Percentiles rank a stretch among this genome's conserved stretches.
Evolutionary conservation across 352 stramenopile species (phyloP).

Genomic region (Phytopythium kandeliae): DNA sequence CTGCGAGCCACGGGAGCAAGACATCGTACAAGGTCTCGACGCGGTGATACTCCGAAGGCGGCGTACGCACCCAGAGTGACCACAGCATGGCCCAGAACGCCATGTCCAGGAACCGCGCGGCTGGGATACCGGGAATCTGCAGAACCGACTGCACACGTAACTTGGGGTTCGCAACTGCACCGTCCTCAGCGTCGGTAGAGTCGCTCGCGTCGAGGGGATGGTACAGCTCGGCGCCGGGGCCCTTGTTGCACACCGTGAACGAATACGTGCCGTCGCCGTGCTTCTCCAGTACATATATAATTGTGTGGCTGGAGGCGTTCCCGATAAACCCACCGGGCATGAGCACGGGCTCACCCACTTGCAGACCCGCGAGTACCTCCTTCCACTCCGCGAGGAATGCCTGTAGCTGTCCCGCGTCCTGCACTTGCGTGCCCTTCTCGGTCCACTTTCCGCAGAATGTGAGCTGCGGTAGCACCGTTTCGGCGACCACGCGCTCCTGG

Average conservation of each 20-base stretch:
- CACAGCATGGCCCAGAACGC: constrained; percentile 83
- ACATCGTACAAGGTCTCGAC: constrained; percentile 89
- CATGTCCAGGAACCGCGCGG: constrained; percentile 70
- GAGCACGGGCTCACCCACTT: constrained; percentile 40
- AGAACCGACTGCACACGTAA: constrained; percentile 77
- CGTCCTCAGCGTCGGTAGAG: constrained; percentile 1
- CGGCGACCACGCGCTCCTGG: constrained; percentile 47
- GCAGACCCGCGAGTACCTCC: constrained; percentile 32
- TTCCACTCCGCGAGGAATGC: constrained; percentile 69
- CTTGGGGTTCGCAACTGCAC: constrained; percentile 35
- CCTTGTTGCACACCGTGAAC: constrained; percentile 89
- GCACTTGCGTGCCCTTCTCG: constrained; percentile 50
- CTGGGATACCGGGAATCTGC: constrained; percentile 53
- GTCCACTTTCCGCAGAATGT: constrained; percentile 41
- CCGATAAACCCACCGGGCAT: constrained; percentile 78
- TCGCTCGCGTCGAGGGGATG: constrained; percentile 33
- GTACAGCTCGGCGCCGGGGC: constrained; percentile 78
- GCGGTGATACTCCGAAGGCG: constrained; percentile 82
- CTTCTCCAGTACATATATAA: constrained; percentile 85
- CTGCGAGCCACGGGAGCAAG: constrained; percentile 80
- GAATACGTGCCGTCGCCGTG: constrained; percentile 43
- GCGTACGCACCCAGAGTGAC: constrained; percentile 81
- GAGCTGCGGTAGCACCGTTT: constrained; percentile 50
- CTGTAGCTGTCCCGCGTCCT: constrained; percentile 60
- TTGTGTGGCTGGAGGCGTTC: constrained; percentile 61